Conservation (phyloP, 2,329 filamentous ascomycete genomes). For the Trichoderma gracile region DNA sequence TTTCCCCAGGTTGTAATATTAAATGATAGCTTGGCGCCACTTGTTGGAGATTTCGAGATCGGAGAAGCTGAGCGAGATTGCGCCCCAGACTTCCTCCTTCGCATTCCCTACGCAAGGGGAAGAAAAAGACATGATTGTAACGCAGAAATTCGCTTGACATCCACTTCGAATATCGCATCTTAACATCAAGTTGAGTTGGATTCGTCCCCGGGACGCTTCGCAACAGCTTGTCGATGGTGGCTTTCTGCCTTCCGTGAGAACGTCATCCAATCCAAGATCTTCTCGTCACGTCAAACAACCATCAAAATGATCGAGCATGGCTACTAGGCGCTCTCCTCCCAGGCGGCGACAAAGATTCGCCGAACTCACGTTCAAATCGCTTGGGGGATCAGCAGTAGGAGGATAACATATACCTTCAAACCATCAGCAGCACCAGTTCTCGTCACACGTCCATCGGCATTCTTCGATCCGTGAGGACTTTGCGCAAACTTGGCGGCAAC, state of each 20-base stretch:
- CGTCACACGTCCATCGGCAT: background rate
- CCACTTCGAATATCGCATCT: background rate
- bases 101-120: background rate
- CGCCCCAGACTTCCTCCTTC: background rate
- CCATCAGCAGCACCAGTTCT: background rate
- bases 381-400: background rate
- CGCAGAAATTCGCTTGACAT: background rate
- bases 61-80: constrained; percentile 6
- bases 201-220: background rate
- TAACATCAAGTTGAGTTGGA: background rate
- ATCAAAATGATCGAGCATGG: constrained; percentile 15
- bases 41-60: constrained; percentile 16
- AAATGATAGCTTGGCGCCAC: constrained; percentile 21
- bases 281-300: background rate
- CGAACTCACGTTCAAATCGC: background rate
- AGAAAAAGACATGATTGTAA: background rate
- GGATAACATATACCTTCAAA: background rate
- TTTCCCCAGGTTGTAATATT: background rate
- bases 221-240: background rate
- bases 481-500: background rate
- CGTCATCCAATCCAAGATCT: background rate
- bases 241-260: background rate
- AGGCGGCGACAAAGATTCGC: constrained; percentile 15
- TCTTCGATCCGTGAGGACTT: background rate
- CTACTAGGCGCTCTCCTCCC: background rate